Conservation (phyloP, 2,329 filamentous ascomycete genomes). For the Hypoxylon sp. region DNA sequence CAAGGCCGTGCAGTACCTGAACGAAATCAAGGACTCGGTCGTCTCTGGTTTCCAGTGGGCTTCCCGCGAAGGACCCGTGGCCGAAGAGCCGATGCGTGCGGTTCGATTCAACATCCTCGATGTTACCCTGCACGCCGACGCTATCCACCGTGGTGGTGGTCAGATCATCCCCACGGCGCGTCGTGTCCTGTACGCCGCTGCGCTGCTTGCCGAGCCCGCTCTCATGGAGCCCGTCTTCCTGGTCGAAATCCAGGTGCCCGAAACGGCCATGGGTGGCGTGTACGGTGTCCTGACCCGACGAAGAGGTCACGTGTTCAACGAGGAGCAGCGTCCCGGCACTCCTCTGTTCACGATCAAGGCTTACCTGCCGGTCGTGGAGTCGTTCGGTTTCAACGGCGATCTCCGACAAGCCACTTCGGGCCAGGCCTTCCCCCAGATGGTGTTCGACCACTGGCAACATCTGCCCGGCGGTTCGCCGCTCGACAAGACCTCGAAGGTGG, state of each 20-base stretch:
- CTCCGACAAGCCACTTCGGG: conserved; percentile 92
- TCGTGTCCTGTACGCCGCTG: conserved; percentile 94
- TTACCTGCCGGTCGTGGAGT: conserved; percentile 95
- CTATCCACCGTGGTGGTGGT: conserved; percentile 99
- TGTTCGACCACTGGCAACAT: conserved; percentile 99
- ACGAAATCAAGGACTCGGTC: conserved; percentile 99
- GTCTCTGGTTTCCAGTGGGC: conserved; percentile 99
- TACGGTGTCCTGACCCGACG: conserved; percentile 98
- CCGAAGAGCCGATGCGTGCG: conserved; percentile 97
- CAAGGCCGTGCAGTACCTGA: conserved; percentile 99
- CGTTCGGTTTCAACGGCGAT: conserved; percentile 98
- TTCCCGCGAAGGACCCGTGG: conserved; percentile 94
- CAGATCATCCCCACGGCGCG: conserved; percentile 98
- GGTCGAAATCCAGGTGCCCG: conserved; percentile 98
- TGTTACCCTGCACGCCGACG: conserved; percentile 99
- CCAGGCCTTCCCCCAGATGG: conserved; percentile 98
- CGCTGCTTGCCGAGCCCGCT: conserved; percentile 88
- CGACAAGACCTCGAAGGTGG: conserved; percentile 82
- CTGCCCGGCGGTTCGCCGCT: conserved; percentile 93
- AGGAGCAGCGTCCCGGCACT: conserved; percentile 98
- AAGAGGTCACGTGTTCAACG: conserved; percentile 98
- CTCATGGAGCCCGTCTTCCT: conserved; percentile 98
- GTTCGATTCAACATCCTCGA: conserved; percentile 99
- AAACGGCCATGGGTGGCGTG: conserved; percentile 99
- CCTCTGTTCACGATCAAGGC: conserved; percentile 99